Base-by-base conservation (phyloP, 2,329 filamentous ascomycete genomes). In the Scleromitrula shiraiana region DNA sequence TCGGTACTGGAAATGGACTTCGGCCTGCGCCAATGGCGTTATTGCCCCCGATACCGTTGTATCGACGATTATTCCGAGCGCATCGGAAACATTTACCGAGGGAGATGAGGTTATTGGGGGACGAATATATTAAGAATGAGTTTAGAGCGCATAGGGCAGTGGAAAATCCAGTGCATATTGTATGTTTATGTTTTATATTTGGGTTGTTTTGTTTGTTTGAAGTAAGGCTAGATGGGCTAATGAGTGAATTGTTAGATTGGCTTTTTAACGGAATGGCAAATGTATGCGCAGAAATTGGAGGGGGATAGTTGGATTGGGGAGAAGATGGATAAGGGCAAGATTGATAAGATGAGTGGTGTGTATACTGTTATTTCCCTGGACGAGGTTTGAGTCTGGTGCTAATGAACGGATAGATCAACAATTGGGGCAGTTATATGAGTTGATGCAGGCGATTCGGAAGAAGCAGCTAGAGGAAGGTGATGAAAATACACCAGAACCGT, bases 181-280 rank as follows among this genome's bases (percentile, higher is more conserved):
- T 94, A 73, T 53, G 80, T 65, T 27, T 7, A 26, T 32, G 4
- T n/a, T 19, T 17, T 24, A n/a, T 8, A 33, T 17, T 3, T 20
- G 19, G 10, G 7, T 12, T 8, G 36, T n/a, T 9, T 12, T 32
- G 8, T 24, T 7, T n/a, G 8, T 19, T 39, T 19, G 27, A 7
- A 1, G n/a, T 4, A 22, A 4, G 15, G 17, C 20, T 7, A 30
- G 36, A 5, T 39, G 29, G 19, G 22, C 23, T n/a, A 15, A 10
- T 43, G 52, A 40, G 53, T 40, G 22, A 4, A n/a, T 12, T 40
- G 10, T 7, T 56, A 95, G 88, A 88, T 97, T 59, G 93, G 91
- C 2, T 98, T 98, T 66, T 74, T 98, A 58, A 91, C 87, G 0
- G 90, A 97, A 67, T 98, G 91, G 91, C 93, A 98, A 67, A 70